Evolutionary conservation across 352 stramenopile genomes (phyloP).

Genomic region (Thalassiosira oceanica): DNA sequence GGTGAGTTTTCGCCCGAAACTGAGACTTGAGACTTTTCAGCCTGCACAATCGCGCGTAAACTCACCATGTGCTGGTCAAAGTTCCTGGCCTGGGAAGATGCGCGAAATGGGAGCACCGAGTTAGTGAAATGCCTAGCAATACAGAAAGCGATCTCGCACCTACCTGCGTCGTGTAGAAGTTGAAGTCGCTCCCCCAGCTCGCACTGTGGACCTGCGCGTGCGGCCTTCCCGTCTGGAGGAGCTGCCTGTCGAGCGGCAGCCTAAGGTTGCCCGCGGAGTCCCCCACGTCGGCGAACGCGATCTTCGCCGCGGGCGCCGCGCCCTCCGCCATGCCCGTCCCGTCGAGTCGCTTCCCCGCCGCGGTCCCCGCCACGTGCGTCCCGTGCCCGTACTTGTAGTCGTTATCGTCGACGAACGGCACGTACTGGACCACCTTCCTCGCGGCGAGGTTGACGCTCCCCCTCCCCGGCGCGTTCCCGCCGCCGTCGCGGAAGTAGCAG

Average conservation of each 20-base stretch:
- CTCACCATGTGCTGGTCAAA: slow-evolving; percentile 42
- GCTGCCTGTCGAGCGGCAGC: slow-evolving; percentile 5
- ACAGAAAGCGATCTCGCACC: too few relatives aligned
- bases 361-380: slow-evolving; percentile 36
- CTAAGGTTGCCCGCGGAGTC: slow-evolving; percentile 9
- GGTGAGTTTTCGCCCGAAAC: too few relatives aligned
- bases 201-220: slow-evolving; percentile 37
- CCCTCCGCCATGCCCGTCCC: slow-evolving; percentile 24
- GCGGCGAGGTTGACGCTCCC: slow-evolving; percentile 7
- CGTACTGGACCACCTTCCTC: slow-evolving; percentile 51
- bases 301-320: slow-evolving; percentile 34
- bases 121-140: too few relatives aligned
- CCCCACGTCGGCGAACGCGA: slow-evolving; percentile 47
- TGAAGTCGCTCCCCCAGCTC: slow-evolving; percentile 36
- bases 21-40: background rate
- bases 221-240: slow-evolving; percentile 25
- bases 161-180: slow-evolving; percentile 25
- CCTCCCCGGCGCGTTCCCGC: background rate
- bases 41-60: background rate
- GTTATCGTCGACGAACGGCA: slow-evolving; percentile 29
- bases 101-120: too few relatives aligned
- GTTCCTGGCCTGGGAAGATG: too few relatives aligned
- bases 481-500: slow-evolving; percentile 40
- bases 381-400: slow-evolving; percentile 46
- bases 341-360: slow-evolving; percentile 38